These are phyloP conservation scores for Triticum turgidum DNA, from an alignment of 176 grass and related monocot genomes.

Conservation along the genomic window DNA sequence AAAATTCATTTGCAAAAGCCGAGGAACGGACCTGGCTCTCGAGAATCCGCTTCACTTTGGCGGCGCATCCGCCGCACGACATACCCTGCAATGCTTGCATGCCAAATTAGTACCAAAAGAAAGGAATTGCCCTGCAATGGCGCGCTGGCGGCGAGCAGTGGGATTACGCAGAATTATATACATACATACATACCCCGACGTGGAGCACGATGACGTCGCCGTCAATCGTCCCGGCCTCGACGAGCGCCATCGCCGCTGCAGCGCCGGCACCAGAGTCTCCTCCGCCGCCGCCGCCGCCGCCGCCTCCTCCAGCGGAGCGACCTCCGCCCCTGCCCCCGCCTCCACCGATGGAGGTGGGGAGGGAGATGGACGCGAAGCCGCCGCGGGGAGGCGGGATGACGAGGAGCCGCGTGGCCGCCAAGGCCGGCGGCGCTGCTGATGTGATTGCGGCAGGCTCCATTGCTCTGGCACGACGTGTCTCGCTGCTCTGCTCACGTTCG, in stretches of 20 bases:
- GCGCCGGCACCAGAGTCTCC: constrained; percentile 24
- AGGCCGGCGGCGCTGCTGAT: background rate
- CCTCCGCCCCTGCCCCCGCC: constrained; percentile 15
- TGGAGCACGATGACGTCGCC: constrained; percentile 68
- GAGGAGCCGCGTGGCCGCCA: background rate
- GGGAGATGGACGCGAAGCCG: constrained; percentile 27
- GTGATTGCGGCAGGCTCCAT: constrained; percentile 46
- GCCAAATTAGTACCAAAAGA: too few relatives aligned
- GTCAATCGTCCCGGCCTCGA: constrained; percentile 19
- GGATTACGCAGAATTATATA: too few relatives aligned
- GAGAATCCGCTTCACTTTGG: constrained; percentile 71
- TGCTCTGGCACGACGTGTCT: background rate
- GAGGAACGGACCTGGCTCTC: constrained; percentile 58
- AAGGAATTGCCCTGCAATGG: too few relatives aligned
- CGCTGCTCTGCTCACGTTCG: background rate
- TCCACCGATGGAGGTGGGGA: constrained; percentile 18
- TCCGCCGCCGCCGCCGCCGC: background rate
- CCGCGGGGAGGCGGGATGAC: background rate
- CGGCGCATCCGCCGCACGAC: constrained; percentile 79
- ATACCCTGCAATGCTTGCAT: constrained; percentile 51
- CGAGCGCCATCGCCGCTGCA: constrained; percentile 36
- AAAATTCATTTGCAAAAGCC: background rate
- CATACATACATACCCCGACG: constrained; percentile 47
- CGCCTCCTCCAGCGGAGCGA: background rate
- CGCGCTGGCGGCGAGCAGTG: too few relatives aligned